Base-by-base conservation (phyloP, 164 flowering plant species). In the Protea cynaroides region DNA sequence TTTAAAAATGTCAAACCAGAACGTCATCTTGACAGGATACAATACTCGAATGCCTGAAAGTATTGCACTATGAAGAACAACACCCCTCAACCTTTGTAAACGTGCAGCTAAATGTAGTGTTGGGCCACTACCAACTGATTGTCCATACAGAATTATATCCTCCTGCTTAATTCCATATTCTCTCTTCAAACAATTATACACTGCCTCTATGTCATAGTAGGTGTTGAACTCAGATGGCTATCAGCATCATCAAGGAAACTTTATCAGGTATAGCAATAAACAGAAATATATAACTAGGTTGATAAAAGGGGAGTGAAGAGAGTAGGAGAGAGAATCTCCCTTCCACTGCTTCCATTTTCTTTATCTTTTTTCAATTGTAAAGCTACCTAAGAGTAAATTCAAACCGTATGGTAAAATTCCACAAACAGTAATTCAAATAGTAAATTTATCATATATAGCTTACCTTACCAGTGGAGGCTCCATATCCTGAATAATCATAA, bases 81-180 rank as follows among this genome's bases (percentile, higher is more conserved):
- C 83, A 3, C 82, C 96, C 75, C 93, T 84, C 44, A 88, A 69
- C 68, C 69, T 82, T 38, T 74, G 82, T 40, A 82, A 64, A 8
- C 84, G 82, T 59, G 96, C 71, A 71, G 88, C 98, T 71, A 92
- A 81, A 64, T 92, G 96, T 65, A 90, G 64, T 2, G 96, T 92
- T 0, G 98, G 98, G 2, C 98, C 98, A 72, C 98, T 92, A 46
- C 98, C 98, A 73, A 92, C 96, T 57, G 96, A 89, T 72, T 92
- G 98, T 25, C 98, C 96, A 60, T 92, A 92, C 22, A 92, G 64
- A 62, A 92, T 90, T 65, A 92, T 40, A 59, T 92, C 96, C 72
- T 90, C 98, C 65, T 86, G 89, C 74, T 73, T 90, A 36, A 90
- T 65, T 65, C 82, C 86, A 62, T 92, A 86, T 8, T 83, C 86